A percentile compares a stretch with the other conserved stretches of the same genome.
phyloP scores from a whole-genome alignment of 164 flowering plant genomes.

The Protea cynaroides region DNA sequence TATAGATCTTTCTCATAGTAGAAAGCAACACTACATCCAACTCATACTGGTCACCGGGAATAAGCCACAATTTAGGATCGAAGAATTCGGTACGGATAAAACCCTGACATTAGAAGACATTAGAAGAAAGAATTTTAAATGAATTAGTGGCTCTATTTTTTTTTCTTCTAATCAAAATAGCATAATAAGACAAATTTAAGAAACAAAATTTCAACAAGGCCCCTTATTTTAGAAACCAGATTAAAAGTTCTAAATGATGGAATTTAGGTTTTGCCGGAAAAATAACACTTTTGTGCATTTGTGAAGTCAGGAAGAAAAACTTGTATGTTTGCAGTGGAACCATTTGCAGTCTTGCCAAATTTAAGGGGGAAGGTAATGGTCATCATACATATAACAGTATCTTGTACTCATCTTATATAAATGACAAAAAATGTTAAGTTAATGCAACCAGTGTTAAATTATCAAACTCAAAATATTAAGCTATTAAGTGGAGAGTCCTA shows the following conservation, averaged over 20 bases:
- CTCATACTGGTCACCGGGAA: constrained; percentile 43
- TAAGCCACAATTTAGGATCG: constrained; percentile 58
- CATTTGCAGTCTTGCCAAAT: not conserved
- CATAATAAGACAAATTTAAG: too few species aligned
- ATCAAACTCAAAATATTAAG: too few species aligned
- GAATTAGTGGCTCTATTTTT: too few species aligned
- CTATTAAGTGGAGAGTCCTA: too few species aligned
- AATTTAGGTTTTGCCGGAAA: not conserved
- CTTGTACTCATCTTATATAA: too few species aligned
- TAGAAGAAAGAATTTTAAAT: not conserved
- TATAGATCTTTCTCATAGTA: constrained; percentile 30
- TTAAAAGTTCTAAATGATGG: not conserved
- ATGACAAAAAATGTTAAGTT: too few species aligned
- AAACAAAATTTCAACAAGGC: not conserved
- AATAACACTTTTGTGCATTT: not conserved
- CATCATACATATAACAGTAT: too few species aligned
- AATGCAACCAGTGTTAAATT: too few species aligned
- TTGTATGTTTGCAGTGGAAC: not conserved
- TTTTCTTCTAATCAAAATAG: too few species aligned
- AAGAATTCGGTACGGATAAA: constrained; percentile 61
- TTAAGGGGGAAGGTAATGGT: too few species aligned
- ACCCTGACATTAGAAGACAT: constrained; percentile 38
- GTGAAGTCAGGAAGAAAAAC: not conserved
- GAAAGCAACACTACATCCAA: constrained; percentile 31
- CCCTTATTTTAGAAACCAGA: too few species aligned